phyloP scores from a whole-genome alignment of 2,329 filamentous ascomycete species.

The Arachnopeziza araneosa region DNA sequence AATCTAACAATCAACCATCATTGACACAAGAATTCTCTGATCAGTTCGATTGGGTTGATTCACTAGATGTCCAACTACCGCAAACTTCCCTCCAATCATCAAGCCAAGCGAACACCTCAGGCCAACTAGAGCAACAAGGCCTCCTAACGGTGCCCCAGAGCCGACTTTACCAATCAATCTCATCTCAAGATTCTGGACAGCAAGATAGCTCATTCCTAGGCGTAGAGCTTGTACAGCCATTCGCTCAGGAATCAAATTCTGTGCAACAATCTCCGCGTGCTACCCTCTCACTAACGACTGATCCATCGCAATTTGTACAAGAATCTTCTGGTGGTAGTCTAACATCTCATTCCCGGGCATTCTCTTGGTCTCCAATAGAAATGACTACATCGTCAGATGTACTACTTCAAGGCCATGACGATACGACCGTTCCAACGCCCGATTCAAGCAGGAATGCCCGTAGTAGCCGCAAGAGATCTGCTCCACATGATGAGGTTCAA shows the following conservation, averaged over 20 bases:
- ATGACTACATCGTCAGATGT: too few relatives aligned
- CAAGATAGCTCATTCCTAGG: neutral
- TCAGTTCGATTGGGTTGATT: conserved; percentile 6
- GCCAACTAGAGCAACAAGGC: neutral
- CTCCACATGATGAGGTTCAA: neutral
- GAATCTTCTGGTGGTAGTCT: neutral
- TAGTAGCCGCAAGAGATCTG: neutral
- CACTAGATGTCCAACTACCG: neutral
- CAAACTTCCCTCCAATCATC: neutral
- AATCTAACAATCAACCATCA: neutral
- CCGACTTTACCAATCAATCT: conserved; percentile 6
- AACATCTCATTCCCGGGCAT: neutral
- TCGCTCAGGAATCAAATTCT: neutral
- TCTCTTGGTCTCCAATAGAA: too few relatives aligned
- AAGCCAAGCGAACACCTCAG: neutral
- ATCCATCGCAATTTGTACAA: neutral
- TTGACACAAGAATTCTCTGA: conserved; percentile 1
- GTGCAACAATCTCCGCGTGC: neutral
- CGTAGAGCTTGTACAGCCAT: neutral
- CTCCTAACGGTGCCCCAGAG: conserved; percentile 1
- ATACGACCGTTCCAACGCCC: too few relatives aligned
- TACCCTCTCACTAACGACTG: neutral
- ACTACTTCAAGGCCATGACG: too few relatives aligned
- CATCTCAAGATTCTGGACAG: conserved; percentile 4
- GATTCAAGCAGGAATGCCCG: too few relatives aligned